Evolutionary conservation across 306 rosid species (phyloP).

Genomic region (Corylus avellana): DNA sequence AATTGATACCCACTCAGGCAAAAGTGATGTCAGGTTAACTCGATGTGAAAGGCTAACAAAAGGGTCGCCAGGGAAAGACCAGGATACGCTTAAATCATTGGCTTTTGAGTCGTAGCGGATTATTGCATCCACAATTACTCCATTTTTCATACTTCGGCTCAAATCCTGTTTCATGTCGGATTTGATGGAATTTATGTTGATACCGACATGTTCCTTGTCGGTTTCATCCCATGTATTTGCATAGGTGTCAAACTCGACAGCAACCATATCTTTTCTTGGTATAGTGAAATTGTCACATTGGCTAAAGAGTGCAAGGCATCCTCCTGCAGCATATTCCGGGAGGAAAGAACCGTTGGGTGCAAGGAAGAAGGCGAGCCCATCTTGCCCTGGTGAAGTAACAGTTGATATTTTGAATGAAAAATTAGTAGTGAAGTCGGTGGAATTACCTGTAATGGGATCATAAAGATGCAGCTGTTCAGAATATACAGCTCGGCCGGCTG

Average conservation of each 20-base stretch:
- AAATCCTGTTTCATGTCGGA: neutral
- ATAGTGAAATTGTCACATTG: neutral
- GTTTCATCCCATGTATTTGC: neutral
- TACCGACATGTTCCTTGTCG: neutral
- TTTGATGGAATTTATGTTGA: neutral
- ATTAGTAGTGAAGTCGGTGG: neutral
- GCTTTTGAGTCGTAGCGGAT: neutral
- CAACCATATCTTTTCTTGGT: neutral
- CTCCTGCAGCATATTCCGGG: neutral
- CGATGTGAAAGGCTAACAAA: neutral
- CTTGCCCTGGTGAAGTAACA: neutral
- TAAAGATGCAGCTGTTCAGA: constrained; percentile 4
- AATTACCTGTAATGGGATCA: neutral
- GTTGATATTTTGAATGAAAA: neutral
- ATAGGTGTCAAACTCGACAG: neutral
- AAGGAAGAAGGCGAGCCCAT: constrained; percentile 6
- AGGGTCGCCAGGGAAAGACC: neutral
- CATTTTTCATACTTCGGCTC: neutral
- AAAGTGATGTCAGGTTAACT: neutral
- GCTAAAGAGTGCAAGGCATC: constrained; percentile 8
- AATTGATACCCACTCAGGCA: constrained; percentile 12
- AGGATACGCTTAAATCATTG: neutral
- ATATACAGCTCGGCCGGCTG: constrained; percentile 5
- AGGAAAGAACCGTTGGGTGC: neutral
- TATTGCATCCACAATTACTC: neutral